These are phyloP conservation scores for Senna siamea DNA, from an alignment of 306 rosid species.

Conservation along the genomic window DNA sequence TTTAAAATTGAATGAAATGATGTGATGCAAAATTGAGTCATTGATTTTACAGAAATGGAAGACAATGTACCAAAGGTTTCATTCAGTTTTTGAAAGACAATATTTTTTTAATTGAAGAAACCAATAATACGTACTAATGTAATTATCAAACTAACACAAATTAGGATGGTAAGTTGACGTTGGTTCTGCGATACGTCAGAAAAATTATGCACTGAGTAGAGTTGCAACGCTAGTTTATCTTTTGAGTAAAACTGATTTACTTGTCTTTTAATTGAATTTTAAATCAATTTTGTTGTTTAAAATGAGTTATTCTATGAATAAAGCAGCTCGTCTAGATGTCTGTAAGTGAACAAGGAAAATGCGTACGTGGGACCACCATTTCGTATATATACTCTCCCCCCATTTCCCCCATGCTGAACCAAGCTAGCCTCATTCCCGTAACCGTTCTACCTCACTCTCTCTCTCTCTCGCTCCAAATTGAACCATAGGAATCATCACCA, in stretches of 20 bases:
- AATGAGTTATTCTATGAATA: background rate
- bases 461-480: slow-evolving; percentile 18
- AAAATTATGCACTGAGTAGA: too few relatives aligned
- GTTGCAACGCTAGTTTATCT: background rate
- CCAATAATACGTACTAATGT: too few relatives aligned
- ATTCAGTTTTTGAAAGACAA: too few relatives aligned
- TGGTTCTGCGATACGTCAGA: too few relatives aligned
- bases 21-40: too few relatives aligned
- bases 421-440: slow-evolving; percentile 42
- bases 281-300: background rate
- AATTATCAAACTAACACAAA: too few relatives aligned
- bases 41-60: too few relatives aligned
- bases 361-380: slow-evolving; percentile 49
- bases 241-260: background rate
- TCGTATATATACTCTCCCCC: slow-evolving; percentile 43
- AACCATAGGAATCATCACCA: slow-evolving; percentile 20
- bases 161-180: too few relatives aligned
- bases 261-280: background rate
- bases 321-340: background rate
- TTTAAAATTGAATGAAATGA: too few relatives aligned
- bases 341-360: slow-evolving; percentile 45
- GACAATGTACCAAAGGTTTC: too few relatives aligned
- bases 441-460: slow-evolving; percentile 49
- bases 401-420: slow-evolving; percentile 23
- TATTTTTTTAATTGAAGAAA: too few relatives aligned